These are phyloP conservation scores for Perilla frutescens DNA, from an alignment of 257 asterid species.

Conservation along the genomic window DNA sequence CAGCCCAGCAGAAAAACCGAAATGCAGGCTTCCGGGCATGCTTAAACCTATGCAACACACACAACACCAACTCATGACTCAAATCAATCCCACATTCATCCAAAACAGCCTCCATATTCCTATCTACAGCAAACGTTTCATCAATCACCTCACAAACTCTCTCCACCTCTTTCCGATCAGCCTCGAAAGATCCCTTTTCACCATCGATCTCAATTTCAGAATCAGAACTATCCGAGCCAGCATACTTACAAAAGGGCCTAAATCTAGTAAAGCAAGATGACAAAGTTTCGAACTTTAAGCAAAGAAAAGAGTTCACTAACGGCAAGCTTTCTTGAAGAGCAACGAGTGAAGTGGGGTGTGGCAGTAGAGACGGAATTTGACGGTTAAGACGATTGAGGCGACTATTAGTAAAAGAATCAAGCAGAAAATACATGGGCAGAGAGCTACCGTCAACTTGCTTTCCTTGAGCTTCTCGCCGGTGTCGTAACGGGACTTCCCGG, in stretches of 20 bases:
- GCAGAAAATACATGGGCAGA: conserved; percentile 80
- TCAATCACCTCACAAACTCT: conserved; percentile 76
- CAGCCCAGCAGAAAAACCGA: conserved; percentile 85
- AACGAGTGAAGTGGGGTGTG: conserved; percentile 81
- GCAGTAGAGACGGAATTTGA: conserved; percentile 79
- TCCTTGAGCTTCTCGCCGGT: conserved; percentile 52
- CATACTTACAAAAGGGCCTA: conserved; percentile 51
- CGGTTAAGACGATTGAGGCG: conserved; percentile 50
- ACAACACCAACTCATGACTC: conserved; percentile 73
- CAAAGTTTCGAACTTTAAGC: conserved; percentile 14
- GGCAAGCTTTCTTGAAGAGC: conserved; percentile 68
- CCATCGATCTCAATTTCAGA: conserved; percentile 50
- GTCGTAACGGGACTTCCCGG: conserved; percentile 45
- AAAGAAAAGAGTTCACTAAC: conserved; percentile 24
- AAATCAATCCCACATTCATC: conserved; percentile 68
- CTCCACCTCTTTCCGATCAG: conserved; percentile 64
- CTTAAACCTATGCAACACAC: conserved; percentile 73
- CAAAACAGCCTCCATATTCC: conserved; percentile 91
- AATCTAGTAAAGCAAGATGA: conserved; percentile 20
- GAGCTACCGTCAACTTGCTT: conserved; percentile 71
- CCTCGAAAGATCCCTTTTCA: conserved; percentile 39
- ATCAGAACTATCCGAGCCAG: conserved; percentile 42
- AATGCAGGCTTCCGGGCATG: conserved; percentile 91
- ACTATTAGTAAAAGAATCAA: conserved; percentile 53
- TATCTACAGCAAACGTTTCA: conserved; percentile 76